Conservation (phyloP, 1,284 basidiomycete genomes). For the Ganoderma resinaceum region DNA sequence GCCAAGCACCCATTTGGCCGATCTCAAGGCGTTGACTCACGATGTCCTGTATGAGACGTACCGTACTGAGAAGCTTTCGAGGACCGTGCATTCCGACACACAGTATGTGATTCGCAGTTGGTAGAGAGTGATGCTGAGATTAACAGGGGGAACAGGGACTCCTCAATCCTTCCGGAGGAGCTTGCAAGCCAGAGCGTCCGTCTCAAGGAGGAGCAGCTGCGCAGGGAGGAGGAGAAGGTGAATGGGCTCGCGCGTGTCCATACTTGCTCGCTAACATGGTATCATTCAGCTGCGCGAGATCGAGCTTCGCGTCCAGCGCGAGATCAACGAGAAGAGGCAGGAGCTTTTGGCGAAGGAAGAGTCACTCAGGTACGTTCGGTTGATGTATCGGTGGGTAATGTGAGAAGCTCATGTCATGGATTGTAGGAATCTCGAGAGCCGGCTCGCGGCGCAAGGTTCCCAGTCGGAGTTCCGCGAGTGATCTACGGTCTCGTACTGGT, state of each 20-base stretch:
- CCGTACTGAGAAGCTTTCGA: conserved; percentile 97
- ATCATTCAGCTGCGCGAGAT: conserved; percentile 87
- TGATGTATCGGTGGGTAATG: not conserved
- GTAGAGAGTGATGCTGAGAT: conserved; percentile 17
- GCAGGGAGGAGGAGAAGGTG: conserved; percentile 96
- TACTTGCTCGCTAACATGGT: conserved; percentile 8
- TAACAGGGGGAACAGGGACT: conserved; percentile 59
- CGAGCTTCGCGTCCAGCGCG: conserved; percentile 97
- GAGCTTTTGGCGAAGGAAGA: conserved; percentile 95
- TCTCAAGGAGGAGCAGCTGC: conserved; percentile 98
- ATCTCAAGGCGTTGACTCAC: conserved; percentile 95
- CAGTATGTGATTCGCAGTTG: conserved; percentile 57
- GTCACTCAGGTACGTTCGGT: conserved; percentile 69
- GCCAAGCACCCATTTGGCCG: conserved; percentile 89
- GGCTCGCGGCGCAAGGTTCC: conserved; percentile 83
- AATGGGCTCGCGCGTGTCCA: conserved; percentile 17
- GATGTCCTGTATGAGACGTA: conserved; percentile 96
- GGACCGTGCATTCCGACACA: conserved; percentile 87
- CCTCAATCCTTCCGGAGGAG: conserved; percentile 93
- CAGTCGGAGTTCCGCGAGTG: conserved; percentile 45
- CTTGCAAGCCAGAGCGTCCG: conserved; percentile 96
- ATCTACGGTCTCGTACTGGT: conserved; percentile 21
- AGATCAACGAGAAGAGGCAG: conserved; percentile 99
- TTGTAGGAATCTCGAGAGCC: conserved; percentile 85
- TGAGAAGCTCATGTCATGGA: conserved; percentile 21